These are phyloP conservation scores for Coemansia sp. DNA, from an alignment of 192 early-diverging fungal genomes.

Conservation along the genomic window DNA sequence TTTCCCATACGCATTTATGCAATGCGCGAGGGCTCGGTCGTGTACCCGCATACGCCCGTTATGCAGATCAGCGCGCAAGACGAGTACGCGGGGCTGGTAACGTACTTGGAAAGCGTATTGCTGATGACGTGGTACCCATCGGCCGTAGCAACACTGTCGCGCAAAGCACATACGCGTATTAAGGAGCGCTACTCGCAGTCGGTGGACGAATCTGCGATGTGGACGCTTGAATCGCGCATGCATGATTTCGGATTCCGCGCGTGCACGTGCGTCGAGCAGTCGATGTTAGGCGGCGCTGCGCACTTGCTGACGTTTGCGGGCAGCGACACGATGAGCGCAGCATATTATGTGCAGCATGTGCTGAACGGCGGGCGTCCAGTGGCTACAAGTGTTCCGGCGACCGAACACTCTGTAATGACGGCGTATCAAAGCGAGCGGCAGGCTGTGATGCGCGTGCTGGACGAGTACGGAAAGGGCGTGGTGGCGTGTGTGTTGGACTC, in stretches of 20 bases:
- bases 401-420: slow-evolving; percentile 91
- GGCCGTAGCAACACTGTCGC: slow-evolving; percentile 80
- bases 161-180: slow-evolving; percentile 61
- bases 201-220: slow-evolving; percentile 60
- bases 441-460: slow-evolving; percentile 66
- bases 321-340: slow-evolving; percentile 76
- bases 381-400: slow-evolving; percentile 78
- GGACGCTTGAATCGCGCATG: slow-evolving; percentile 61
- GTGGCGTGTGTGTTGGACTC: slow-evolving; percentile 90
- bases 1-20: slow-evolving; percentile 82
- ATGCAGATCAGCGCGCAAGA: slow-evolving; percentile 73
- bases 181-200: slow-evolving; percentile 59
- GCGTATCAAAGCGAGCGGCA: slow-evolving; percentile 65
- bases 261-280: slow-evolving; percentile 81
- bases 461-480: slow-evolving; percentile 66
- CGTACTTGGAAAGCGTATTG: slow-evolving; percentile 79
- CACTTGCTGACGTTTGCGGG: slow-evolving; percentile 83
- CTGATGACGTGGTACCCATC: slow-evolving; percentile 87
- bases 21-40: slow-evolving; percentile 75
- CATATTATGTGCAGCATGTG: slow-evolving; percentile 72
- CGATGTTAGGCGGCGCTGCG: slow-evolving; percentile 78
- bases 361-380: slow-evolving; percentile 74
- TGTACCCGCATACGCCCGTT: slow-evolving; percentile 78
- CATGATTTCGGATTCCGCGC: slow-evolving; percentile 95
- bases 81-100: slow-evolving; percentile 73